Evolutionary conservation across 352 stramenopile species (phyloP).

Genomic region (Pythium phragmiticola): DNA sequence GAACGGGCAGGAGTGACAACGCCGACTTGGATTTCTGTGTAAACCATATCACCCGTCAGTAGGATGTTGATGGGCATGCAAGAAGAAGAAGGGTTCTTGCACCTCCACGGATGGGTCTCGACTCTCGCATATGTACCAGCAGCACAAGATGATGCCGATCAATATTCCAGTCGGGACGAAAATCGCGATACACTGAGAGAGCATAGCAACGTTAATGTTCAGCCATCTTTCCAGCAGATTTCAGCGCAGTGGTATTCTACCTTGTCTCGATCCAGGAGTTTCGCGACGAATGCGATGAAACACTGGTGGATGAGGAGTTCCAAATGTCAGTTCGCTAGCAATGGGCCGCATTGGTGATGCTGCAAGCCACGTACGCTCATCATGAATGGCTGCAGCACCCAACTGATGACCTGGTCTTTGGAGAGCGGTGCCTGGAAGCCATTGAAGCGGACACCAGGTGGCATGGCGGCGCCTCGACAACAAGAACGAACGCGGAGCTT

Average conservation of each 20-base stretch:
- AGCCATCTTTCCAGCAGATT: background rate
- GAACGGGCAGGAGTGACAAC: constrained; percentile 44
- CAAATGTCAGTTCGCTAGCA: background rate
- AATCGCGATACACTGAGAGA: constrained; percentile 53
- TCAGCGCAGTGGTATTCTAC: constrained; percentile 19
- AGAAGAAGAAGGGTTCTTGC: background rate
- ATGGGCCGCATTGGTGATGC: background rate
- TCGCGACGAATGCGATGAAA: constrained; percentile 66
- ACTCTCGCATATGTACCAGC: constrained; percentile 69
- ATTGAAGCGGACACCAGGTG: constrained; percentile 28
- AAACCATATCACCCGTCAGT: background rate
- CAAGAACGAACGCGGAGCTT: too few relatives aligned
- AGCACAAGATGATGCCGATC: constrained; percentile 51
- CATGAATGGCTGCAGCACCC: constrained; percentile 68
- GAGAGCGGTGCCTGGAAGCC: constrained; percentile 84
- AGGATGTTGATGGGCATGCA: background rate
- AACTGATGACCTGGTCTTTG: constrained; percentile 70
- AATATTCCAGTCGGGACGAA: constrained; percentile 62
- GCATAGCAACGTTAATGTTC: background rate
- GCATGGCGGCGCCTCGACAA: background rate
- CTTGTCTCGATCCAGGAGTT: constrained; percentile 54
- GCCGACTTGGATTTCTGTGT: constrained; percentile 34
- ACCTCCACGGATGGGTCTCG: constrained; percentile 60
- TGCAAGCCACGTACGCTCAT: constrained; percentile 41
- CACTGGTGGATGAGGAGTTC: constrained; percentile 1